Evolutionary conservation across 768 basidiomycete species (phyloP).

Genomic region (Chalciporus sphaerocephalus): DNA sequence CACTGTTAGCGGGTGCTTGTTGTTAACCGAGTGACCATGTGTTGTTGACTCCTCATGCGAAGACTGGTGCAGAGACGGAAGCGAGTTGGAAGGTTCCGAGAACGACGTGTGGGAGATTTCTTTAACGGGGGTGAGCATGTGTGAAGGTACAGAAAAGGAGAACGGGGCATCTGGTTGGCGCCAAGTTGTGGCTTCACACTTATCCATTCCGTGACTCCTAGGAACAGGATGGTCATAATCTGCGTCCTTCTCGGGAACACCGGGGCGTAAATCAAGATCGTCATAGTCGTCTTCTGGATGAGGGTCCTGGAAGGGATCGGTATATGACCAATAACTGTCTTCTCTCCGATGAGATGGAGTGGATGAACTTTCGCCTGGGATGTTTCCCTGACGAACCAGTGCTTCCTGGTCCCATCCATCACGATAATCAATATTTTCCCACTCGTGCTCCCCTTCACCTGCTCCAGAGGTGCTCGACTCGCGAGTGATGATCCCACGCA

Average conservation of each 20-base stretch:
- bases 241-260: conserved; percentile 15
- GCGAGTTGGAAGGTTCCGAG: conserved; percentile 22
- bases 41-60: conserved; percentile 23
- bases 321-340: conserved; percentile 34
- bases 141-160: conserved; percentile 21
- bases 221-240: conserved; percentile 15
- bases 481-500: conserved; percentile 27
- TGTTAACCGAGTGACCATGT: conserved; percentile 27
- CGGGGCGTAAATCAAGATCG: conserved; percentile 9
- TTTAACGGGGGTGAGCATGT: conserved; percentile 31
- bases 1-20: conserved; percentile 13
- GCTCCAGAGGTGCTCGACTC: conserved; percentile 25
- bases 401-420: conserved; percentile 14
- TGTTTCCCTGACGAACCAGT: conserved; percentile 20
- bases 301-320: conserved; percentile 42
- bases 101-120: conserved; percentile 26
- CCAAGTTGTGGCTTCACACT: conserved; percentile 14
- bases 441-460: conserved; percentile 12
- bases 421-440: conserved; percentile 19
- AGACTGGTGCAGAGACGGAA: conserved; percentile 21
- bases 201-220: conserved; percentile 10
- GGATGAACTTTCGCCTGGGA: conserved; percentile 5
- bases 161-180: conserved; percentile 9
- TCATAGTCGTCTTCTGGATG: conserved; percentile 18
- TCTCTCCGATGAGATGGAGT: conserved; percentile 11